Evolutionary conservation across 2,329 filamentous ascomycete genomes (phyloP).

Genomic region (Monosporascus sp.): DNA sequence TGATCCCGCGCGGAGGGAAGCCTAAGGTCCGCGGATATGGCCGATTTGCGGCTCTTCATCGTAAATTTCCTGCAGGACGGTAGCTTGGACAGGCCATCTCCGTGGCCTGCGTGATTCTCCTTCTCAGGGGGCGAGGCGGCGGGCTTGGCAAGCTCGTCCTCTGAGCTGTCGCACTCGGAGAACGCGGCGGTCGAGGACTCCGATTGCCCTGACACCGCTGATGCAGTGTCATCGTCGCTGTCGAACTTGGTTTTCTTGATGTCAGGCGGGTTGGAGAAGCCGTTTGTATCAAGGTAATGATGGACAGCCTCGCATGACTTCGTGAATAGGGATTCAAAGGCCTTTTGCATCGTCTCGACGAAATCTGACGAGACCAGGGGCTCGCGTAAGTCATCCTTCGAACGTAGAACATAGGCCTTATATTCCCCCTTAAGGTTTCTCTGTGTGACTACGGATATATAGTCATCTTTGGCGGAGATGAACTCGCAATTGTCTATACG

Average conservation of each 20-base stretch:
- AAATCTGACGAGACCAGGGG: constrained; percentile 18
- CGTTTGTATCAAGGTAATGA: constrained; percentile 20
- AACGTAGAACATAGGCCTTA: constrained; percentile 20
- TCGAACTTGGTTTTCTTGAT: constrained; percentile 10
- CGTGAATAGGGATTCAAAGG: constrained; percentile 20
- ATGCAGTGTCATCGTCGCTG: constrained; percentile 16
- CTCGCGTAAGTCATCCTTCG: constrained; percentile 15
- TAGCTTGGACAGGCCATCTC: background rate
- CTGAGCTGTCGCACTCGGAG: constrained; percentile 21
- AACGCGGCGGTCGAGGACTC: constrained; percentile 16
- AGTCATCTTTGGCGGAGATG: constrained; percentile 19
- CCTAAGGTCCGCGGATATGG: background rate
- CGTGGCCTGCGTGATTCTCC: background rate
- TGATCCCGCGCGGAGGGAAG: background rate
- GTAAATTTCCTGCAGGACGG: background rate
- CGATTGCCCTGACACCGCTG: constrained; percentile 18
- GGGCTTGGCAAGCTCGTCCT: constrained; percentile 18
- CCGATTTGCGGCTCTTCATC: constrained; percentile 1
- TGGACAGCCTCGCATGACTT: constrained; percentile 25
- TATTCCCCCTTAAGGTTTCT: constrained; percentile 14
- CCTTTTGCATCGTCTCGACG: constrained; percentile 10
- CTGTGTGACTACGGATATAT: constrained; percentile 18
- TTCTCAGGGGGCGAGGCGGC: constrained; percentile 1
- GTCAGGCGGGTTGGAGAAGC: constrained; percentile 16
- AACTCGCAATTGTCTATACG: constrained; percentile 25